phyloP scores from a whole-genome alignment of 257 asterid species.

The Linaria vulgaris region DNA sequence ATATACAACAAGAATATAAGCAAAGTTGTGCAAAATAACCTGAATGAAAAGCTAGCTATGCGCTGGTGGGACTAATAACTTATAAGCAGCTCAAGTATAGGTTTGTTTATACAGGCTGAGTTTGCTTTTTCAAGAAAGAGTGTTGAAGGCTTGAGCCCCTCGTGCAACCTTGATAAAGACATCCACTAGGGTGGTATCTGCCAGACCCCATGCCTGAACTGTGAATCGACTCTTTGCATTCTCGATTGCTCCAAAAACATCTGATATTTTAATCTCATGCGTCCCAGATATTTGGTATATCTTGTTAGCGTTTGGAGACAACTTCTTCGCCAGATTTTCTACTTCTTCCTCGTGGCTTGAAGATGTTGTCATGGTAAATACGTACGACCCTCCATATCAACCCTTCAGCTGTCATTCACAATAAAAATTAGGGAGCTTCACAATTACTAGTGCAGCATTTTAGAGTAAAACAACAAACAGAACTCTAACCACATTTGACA shows the following conservation, averaged over 20 bases:
- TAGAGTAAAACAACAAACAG: no score
- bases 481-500: no score
- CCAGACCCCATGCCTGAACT: slow-evolving; percentile 94
- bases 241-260: slow-evolving; percentile 84
- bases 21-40: no score
- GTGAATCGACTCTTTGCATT: slow-evolving; percentile 75
- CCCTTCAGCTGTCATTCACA: slow-evolving; percentile 68
- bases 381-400: slow-evolving; percentile 89
- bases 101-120: no score
- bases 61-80: no score
- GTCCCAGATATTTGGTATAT: slow-evolving; percentile 90
- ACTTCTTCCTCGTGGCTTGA: slow-evolving; percentile 69
- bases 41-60: no score
- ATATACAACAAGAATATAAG: no score
- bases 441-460: no score
- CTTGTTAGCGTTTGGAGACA: slow-evolving; percentile 72
- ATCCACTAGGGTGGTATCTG: slow-evolving; percentile 90
- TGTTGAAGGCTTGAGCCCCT: slow-evolving; percentile 60
- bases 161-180: slow-evolving; percentile 94
- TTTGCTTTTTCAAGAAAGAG: slow-evolving; percentile 45
- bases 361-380: slow-evolving; percentile 89
- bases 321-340: slow-evolving; percentile 49
- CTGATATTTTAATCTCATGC: slow-evolving; percentile 67
- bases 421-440: no score
- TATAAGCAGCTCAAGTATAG: no score